phyloP scores from a whole-genome alignment of 176 grass and related monocot species.

The Poa annua region DNA sequence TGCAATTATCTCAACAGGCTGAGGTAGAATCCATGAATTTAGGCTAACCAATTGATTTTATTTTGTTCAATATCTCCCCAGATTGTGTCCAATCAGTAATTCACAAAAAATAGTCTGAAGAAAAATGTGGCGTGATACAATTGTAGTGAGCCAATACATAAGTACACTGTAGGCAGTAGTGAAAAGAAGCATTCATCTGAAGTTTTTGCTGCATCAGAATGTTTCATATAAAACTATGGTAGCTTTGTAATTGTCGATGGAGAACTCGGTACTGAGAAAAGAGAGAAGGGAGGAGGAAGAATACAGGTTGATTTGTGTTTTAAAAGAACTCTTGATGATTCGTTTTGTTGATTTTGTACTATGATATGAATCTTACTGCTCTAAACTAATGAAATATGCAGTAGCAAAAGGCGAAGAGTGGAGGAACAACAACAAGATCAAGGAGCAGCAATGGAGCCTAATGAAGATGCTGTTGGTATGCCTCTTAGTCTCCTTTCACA shows the following conservation, averaged over 20 bases:
- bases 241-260: constrained; percentile 4
- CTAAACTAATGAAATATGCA: constrained; percentile 45
- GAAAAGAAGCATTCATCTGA: not conserved
- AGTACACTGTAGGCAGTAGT: not conserved
- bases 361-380: constrained; percentile 27
- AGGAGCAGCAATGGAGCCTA: constrained; percentile 26
- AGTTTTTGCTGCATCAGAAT: constrained; percentile 10
- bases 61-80: not conserved
- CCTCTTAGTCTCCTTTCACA: constrained; percentile 32
- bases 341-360: constrained; percentile 32
- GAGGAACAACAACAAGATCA: constrained; percentile 29
- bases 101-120: not conserved
- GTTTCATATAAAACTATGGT: not conserved
- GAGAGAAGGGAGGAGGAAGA: not conserved
- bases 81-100: constrained; percentile 1
- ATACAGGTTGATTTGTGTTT: constrained; percentile 7
- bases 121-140: constrained; percentile 16
- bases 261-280: not conserved
- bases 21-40: not conserved
- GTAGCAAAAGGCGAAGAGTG: constrained; percentile 53
- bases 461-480: constrained; percentile 46
- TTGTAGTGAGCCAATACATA: not conserved
- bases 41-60: not conserved
- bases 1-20: not conserved
- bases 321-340: constrained; percentile 30